Evolutionary conservation across 768 basidiomycete species (phyloP).

Genomic region (Russula griseocarnosa): DNA sequence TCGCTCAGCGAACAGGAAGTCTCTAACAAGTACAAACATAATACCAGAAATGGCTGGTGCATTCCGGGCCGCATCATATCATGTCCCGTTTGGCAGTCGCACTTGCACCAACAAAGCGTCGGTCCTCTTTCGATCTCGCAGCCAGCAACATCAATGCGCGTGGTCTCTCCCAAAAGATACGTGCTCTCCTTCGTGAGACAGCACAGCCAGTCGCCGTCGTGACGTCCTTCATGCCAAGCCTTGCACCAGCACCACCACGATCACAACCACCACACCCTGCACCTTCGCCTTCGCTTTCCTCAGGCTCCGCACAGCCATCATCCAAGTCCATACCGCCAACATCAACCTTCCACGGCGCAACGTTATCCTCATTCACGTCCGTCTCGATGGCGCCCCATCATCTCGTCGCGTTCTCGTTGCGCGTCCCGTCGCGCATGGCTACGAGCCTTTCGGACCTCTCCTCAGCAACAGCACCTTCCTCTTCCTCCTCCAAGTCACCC

Average conservation of each 20-base stretch:
- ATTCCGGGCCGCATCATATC: no score
- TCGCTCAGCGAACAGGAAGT: no score
- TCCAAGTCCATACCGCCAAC: slow-evolving; percentile 12
- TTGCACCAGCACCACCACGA: neutral
- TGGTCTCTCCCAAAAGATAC: slow-evolving; percentile 35
- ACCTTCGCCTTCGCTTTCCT: no score
- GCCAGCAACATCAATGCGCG: neutral
- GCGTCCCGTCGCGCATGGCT: slow-evolving; percentile 87
- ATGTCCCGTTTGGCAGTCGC: slow-evolving; percentile 2
- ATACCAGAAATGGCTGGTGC: no score
- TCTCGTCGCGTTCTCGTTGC: slow-evolving; percentile 83
- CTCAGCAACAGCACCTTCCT: slow-evolving; percentile 22
- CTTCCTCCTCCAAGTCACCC: slow-evolving; percentile 14
- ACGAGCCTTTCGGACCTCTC: slow-evolving; percentile 43
- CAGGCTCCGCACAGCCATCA: neutral
- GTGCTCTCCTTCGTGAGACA: slow-evolving; percentile 62
- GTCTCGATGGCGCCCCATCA: slow-evolving; percentile 87
- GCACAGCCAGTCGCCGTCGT: slow-evolving; percentile 87
- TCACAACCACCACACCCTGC: neutral
- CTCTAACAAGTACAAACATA: no score
- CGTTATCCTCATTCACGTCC: slow-evolving; percentile 89
- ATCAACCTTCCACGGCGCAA: slow-evolving; percentile 74
- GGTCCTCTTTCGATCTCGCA: neutral
- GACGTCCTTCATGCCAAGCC: slow-evolving; percentile 56
- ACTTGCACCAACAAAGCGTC: slow-evolving; percentile 7